Evolutionary conservation across 371 early-diverging fungal species (phyloP), one percentile per base, ranked within the genome.

Genomic region (Fennellomyces sp.): DNA sequence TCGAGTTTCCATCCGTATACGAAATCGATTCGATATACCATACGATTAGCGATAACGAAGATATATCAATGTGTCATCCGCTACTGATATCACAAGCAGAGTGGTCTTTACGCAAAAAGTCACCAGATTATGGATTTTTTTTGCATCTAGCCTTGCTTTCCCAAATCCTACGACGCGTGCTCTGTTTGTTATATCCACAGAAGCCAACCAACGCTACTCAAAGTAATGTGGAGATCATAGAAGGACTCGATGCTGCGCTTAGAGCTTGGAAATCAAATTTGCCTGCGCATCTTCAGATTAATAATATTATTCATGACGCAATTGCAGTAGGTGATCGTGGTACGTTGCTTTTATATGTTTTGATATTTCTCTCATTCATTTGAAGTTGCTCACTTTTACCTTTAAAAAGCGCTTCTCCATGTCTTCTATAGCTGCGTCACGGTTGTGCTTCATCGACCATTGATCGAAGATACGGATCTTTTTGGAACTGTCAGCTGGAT

Each of bases 1-100:
- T 72, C 13, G 70, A 73, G 29, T 51, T 75, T 13, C 81, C 81
- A 12, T 61, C 73, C 1, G 45, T 60, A 5, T 72, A 66, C 27
- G 81, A 80, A 56, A 39, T 80, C 1, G 56, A 62, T 10, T 56
- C 45, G 5, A 25, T 25, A 23, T 45, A 45, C n/a, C 45, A 45
- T 3, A 10, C 45, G 0, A 25, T 45, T 11, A 45, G n/a, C n/a
- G n/a, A n/a, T n/a, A n/a, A n/a, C n/a, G n/a, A n/a, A n/a, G n/a
- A n/a, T n/a, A n/a, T n/a, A n/a, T n/a, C 5, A 7, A 5, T 45
- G 1, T 23, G 12, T 7, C 23, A 25, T 4, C 72, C 70, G 2
- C 17, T 52, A 0, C 31, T 71, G 2, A 64, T 68, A 10, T 25
- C 54, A 25, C 66, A 72, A 31, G 60, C 76, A 1, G 65, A 68